Conservation (phyloP, 176 grass and related monocot species). For the Thinopyrum elongatum region DNA sequence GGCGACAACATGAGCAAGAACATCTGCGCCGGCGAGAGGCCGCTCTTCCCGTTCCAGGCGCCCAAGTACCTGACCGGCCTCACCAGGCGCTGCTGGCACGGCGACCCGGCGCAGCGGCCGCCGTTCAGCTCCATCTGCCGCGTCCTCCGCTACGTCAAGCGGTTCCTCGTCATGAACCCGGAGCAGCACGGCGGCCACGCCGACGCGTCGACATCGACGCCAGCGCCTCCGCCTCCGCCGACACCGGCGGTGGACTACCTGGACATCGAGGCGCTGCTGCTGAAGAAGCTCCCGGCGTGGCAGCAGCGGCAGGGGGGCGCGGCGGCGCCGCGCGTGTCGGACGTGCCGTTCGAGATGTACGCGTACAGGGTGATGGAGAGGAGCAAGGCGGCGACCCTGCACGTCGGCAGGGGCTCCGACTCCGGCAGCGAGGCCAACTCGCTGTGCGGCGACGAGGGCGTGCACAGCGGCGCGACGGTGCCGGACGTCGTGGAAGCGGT, state of each 20-base stretch:
- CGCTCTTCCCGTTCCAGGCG: conserved; percentile 75
- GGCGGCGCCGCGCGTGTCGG: conserved; percentile 23
- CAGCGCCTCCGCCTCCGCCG: neutral
- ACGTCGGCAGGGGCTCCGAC: conserved; percentile 48
- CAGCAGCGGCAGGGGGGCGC: conserved; percentile 19
- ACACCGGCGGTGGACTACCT: conserved; percentile 63
- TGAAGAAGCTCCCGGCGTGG: conserved; percentile 45
- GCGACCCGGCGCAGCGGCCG: conserved; percentile 76
- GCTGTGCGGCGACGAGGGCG: conserved; percentile 50
- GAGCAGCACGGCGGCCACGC: conserved; percentile 35
- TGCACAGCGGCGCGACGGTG: neutral
- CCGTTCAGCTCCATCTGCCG: conserved; percentile 72
- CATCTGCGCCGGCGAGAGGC: conserved; percentile 74
- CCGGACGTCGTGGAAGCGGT: neutral
- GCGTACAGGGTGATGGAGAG: conserved; percentile 75
- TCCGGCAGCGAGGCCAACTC: conserved; percentile 69
- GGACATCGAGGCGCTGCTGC: conserved; percentile 64
- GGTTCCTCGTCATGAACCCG: conserved; percentile 76
- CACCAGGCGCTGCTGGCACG: conserved; percentile 84
- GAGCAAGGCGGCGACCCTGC: conserved; percentile 19
- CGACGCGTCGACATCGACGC: neutral
- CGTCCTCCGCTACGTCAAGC: conserved; percentile 77
- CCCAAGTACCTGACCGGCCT: conserved; percentile 76
- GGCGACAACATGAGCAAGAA: conserved; percentile 95
- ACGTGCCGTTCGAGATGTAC: conserved; percentile 92